Evolutionary conservation across 2,329 filamentous ascomycete species (phyloP), one percentile per base, ranked within the genome.

Genomic region (Venturiaceae sp.): DNA sequence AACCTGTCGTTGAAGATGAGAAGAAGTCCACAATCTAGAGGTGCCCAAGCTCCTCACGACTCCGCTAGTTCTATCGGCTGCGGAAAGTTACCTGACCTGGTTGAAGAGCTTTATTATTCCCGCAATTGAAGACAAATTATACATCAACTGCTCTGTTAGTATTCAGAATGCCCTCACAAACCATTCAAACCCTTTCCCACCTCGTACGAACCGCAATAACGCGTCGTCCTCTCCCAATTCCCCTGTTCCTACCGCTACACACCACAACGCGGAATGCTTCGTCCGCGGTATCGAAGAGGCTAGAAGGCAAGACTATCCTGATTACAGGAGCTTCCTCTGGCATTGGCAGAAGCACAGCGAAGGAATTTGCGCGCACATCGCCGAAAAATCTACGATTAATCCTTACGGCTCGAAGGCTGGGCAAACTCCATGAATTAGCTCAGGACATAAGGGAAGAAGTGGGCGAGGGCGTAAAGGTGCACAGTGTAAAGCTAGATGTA

Each of bases 281-380:
- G 13, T 30, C 41, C 2, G 26, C 26, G 26, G 44, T 26, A 30
- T 23, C 44, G 19, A 47, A n/a, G 44, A 47, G 44, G 26, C 44
- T 47, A 13, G 44, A 47, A 47, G 91, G 91, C 81, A 97, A 97
- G 78, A 97, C 91, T 4, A 79, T 97, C 60, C 74, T 97, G 60
- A 83, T 99, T 63, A 97, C 94, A 5, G 94, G 94, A 58, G 94
- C 94, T 36, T 94, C 88, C 3, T 95, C 90, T 21, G 94, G 94
- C 62, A 97, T 99, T 72, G 94, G 94, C 23, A 83, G 82, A 59
- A 83, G 82, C 65, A 87, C 83, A n/a, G 94, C 92, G 16, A 77
- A 92, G 63, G 94, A 97, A 73, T 99, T 97, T 69, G 94, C 94
- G 28, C 84, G 90, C 59, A 92, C 92, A 1, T 82, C 87, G 26